Percentiles rank a stretch among this genome's conserved stretches.
These are phyloP conservation scores for Rosa persica DNA, from an alignment of 306 rosid species.

Conservation along the genomic window DNA sequence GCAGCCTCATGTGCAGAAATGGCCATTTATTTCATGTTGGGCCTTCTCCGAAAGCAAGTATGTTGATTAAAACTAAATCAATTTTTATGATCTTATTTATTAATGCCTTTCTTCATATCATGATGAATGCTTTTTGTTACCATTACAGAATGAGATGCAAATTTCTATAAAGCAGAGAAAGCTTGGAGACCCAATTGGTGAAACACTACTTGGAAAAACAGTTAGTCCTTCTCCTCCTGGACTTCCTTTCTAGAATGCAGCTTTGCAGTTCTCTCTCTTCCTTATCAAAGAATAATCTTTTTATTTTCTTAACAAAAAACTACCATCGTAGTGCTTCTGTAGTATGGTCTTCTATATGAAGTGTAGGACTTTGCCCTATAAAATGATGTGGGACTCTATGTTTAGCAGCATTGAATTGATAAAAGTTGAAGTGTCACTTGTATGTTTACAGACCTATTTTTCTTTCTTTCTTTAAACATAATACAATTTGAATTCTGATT, in stretches of 20 bases:
- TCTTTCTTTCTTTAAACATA: neutral
- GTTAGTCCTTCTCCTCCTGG: constrained; percentile 45
- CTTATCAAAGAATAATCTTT: neutral
- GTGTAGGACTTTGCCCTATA: neutral
- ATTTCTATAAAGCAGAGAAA: constrained; percentile 56
- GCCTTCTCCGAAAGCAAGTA: constrained; percentile 91
- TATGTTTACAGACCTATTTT: neutral
- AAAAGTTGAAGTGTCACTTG: neutral
- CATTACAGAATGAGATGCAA: constrained; percentile 70
- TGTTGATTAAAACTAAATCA: constrained; percentile 20
- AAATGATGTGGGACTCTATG: neutral
- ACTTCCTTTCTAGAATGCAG: neutral
- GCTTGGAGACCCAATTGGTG: constrained; percentile 79
- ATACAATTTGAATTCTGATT: neutral
- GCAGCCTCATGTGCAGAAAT: constrained; percentile 91
- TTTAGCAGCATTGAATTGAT: neutral
- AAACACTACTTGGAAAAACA: constrained; percentile 77
- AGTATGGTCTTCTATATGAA: neutral
- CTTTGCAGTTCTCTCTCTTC: neutral
- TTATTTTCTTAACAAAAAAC: neutral
- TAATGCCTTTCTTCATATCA: neutral
- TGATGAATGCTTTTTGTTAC: neutral
- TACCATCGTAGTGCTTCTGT: neutral
- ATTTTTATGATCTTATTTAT: neutral
- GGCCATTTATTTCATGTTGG: constrained; percentile 80